phyloP scores from a whole-genome alignment of 164 flowering plant genomes.

The Vitis amurensis region DNA sequence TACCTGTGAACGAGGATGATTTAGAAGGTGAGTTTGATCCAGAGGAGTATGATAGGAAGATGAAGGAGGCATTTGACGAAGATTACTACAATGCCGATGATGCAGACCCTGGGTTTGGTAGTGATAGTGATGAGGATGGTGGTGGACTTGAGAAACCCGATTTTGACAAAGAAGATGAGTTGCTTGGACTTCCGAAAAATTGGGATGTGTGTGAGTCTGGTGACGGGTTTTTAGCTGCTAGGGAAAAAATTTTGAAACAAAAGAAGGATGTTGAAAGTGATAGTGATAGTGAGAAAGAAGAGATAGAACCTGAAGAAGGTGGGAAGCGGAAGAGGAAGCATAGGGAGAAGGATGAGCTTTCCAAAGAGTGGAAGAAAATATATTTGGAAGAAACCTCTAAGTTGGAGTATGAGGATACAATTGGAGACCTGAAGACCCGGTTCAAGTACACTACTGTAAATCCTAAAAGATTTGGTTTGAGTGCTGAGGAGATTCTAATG shows the following conservation, averaged over 20 bases:
- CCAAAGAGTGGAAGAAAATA: constrained; percentile 34
- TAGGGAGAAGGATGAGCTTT: constrained; percentile 37
- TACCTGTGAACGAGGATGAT: constrained; percentile 44
- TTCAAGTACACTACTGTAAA: constrained; percentile 69
- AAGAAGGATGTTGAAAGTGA: constrained; percentile 12
- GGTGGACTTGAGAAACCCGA: constrained; percentile 64
- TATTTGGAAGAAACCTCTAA: constrained; percentile 61
- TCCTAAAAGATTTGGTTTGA: constrained; percentile 63
- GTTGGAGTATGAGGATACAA: constrained; percentile 84
- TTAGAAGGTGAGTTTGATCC: constrained; percentile 90
- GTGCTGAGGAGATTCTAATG: constrained; percentile 48
- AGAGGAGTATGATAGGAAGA: constrained; percentile 74
- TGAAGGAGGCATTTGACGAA: constrained; percentile 63
- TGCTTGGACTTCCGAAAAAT: constrained; percentile 76
- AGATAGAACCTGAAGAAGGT: constrained; percentile 30
- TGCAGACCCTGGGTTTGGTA: constrained; percentile 52
- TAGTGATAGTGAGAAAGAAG: constrained; percentile 15
- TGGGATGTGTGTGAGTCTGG: constrained; percentile 56
- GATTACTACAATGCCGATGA: constrained; percentile 78
- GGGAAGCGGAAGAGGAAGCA: constrained; percentile 50
- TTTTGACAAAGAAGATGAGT: constrained; percentile 85
- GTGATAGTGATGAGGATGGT: constrained; percentile 53
- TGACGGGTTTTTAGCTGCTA: constrained; percentile 55
- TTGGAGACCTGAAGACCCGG: constrained; percentile 88
- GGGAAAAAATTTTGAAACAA: constrained; percentile 39